Evolutionary conservation across 2,329 filamentous ascomycete species (phyloP).

Genomic region (Xylaria digitata): DNA sequence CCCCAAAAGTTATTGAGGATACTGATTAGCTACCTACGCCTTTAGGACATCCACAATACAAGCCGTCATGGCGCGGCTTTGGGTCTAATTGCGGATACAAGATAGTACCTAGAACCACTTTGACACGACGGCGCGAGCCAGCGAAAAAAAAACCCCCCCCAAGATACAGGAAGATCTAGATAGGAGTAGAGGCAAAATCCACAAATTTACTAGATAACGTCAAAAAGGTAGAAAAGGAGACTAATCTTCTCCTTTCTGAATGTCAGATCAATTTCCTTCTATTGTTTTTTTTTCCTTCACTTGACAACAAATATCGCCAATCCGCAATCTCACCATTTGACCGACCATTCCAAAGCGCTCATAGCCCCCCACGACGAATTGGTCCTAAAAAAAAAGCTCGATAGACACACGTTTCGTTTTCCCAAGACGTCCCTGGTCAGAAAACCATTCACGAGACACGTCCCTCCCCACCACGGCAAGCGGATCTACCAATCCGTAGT

Average conservation of each 20-base stretch:
- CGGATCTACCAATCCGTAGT: conserved; percentile 38
- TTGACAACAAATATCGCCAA: conserved; percentile 1
- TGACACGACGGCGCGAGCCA: conserved; percentile 25
- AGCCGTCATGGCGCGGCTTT: not conserved
- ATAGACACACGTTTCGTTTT: conserved; percentile 36
- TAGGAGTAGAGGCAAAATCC: conserved; percentile 17
- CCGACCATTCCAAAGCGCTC: conserved; percentile 22
- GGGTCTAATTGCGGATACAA: conserved; percentile 26
- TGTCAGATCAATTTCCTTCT: conserved; percentile 1
- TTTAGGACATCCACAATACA: conserved; percentile 18
- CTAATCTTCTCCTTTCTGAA: not conserved
- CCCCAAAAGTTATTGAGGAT: conserved; percentile 35
- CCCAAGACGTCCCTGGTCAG: conserved; percentile 36
- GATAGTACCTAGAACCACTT: conserved; percentile 23
- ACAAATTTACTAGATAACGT: conserved; percentile 17
- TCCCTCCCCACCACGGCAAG: conserved; percentile 39
- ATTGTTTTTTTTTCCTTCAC: conserved; percentile 7
- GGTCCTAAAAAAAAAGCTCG: conserved; percentile 11
- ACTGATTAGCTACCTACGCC: conserved; percentile 31
- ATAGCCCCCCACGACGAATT: conserved; percentile 24
- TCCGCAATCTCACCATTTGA: conserved; percentile 29
- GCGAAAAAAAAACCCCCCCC: conserved; percentile 7
- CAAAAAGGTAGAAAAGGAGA: conserved; percentile 22
- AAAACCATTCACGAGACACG: conserved; percentile 38
- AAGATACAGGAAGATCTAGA: conserved; percentile 17